Conservation (phyloP, 345 rosid genomes). For the Eucalyptus cloeziana region DNA sequence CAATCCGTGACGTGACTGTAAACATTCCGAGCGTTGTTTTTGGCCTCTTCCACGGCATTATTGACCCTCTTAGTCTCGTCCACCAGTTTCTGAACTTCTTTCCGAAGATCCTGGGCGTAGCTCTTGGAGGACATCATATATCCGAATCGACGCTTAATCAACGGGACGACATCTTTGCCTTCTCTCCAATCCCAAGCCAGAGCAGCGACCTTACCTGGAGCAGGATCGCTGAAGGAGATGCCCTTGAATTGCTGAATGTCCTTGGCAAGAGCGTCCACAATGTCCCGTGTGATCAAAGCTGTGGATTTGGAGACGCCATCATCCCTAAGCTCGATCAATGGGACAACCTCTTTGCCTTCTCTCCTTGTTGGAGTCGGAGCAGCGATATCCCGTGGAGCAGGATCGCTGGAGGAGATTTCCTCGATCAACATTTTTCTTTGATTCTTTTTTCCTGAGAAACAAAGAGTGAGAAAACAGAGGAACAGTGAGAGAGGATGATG, state of each 20-base stretch:
- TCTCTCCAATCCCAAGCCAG: not conserved
- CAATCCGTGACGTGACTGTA: accelerated
- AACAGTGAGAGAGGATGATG: accelerated
- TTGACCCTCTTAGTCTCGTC: accelerated
- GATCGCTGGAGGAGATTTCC: accelerated
- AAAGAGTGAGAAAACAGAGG: not conserved
- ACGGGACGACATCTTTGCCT: not conserved
- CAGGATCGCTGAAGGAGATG: not conserved
- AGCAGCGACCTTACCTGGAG: not conserved
- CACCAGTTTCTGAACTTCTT: accelerated
- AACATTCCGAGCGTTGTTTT: accelerated
- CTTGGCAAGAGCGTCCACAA: accelerated
- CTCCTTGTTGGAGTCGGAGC: accelerated
- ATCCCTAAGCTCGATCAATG: not conserved
- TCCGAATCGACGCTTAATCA: not conserved
- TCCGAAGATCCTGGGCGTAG: accelerated
- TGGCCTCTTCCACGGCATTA: accelerated
- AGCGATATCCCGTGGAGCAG: accelerated
- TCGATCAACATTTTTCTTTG: accelerated
- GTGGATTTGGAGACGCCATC: not conserved
- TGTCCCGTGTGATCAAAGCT: not conserved
- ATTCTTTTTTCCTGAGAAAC: not conserved
- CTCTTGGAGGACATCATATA: not conserved
- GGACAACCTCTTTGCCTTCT: too few species aligned
- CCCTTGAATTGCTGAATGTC: not conserved